A percentile compares a stretch with the other conserved stretches of the same genome.
Evolutionary conservation across 2,329 filamentous ascomycete genomes (phyloP).

Genomic region (Eurotiales sp.): DNA sequence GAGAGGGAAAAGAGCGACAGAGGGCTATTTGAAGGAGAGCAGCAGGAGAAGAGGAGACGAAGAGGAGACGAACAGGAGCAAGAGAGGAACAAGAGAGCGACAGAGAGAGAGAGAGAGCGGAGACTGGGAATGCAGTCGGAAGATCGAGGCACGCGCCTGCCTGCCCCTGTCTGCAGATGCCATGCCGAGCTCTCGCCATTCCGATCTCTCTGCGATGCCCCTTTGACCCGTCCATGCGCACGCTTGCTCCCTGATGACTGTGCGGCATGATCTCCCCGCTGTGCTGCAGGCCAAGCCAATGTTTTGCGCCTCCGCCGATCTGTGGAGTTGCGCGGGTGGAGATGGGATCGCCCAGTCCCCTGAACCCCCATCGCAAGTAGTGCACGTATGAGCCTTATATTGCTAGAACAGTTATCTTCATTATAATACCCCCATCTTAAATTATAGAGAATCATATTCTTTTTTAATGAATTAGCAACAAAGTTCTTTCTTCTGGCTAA

Average conservation of each 20-base stretch:
- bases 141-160: background rate
- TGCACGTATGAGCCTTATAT: too few species aligned
- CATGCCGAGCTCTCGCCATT: too few species aligned
- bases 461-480: too few species aligned
- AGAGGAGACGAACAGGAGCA: background rate
- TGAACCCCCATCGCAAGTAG: background rate
- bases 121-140: too few species aligned
- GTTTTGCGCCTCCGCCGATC: slow-evolving; percentile 10
- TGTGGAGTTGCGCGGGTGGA: background rate
- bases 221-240: background rate
- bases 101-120: too few species aligned
- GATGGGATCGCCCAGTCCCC: background rate
- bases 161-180: too few species aligned
- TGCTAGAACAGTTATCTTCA: too few species aligned
- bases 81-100: background rate
- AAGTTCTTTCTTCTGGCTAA: too few species aligned
- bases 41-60: background rate
- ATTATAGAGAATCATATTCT: too few species aligned
- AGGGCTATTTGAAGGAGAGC: background rate
- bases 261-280: background rate
- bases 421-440: background rate
- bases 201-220: too few species aligned
- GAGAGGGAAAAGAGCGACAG: slow-evolving; percentile 9
- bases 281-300: background rate
- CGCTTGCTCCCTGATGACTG: too few species aligned